Percentiles rank a stretch among this genome's conserved stretches.
Conservation (phyloP, 306 rosid genomes). For the Rubus parviflorus region DNA sequence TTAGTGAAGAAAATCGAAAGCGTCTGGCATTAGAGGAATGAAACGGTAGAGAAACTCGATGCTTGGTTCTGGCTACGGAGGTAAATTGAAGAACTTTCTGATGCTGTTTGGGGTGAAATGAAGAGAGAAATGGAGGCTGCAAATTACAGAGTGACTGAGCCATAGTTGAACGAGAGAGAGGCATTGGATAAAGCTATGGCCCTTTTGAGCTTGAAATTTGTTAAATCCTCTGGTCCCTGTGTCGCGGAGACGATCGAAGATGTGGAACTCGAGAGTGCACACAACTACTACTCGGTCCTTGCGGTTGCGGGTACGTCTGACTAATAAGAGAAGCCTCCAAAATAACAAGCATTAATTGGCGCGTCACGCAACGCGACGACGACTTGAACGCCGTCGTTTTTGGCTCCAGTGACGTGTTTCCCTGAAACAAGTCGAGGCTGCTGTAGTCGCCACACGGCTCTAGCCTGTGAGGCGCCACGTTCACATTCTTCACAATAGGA, state of each 20-base stretch:
- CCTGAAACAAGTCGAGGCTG: not conserved
- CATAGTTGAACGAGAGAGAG: slow-evolving; percentile 37
- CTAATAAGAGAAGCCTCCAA: not conserved
- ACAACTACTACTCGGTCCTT: not conserved
- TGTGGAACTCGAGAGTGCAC: slow-evolving; percentile 21
- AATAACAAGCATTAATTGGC: not conserved
- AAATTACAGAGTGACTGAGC: slow-evolving; percentile 43
- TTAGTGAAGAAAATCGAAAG: slow-evolving; percentile 21
- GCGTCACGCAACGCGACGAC: slow-evolving; percentile 17
- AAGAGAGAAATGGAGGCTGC: slow-evolving; percentile 33
- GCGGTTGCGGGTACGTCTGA: not conserved
- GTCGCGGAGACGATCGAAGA: slow-evolving; percentile 9
- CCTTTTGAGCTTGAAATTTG: not conserved
- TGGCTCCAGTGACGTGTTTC: slow-evolving; percentile 13
- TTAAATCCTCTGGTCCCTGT: not conserved
- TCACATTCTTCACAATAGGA: slow-evolving; percentile 9
- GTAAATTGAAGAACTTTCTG: slow-evolving; percentile 24
- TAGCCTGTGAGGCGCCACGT: slow-evolving; percentile 35
- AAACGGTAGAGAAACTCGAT: slow-evolving; percentile 18
- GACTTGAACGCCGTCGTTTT: slow-evolving; percentile 30
- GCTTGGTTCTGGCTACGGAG: not conserved
- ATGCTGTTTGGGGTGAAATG: slow-evolving; percentile 28
- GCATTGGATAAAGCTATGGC: slow-evolving; percentile 8
- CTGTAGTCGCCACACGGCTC: slow-evolving; percentile 42
- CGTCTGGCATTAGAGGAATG: slow-evolving; percentile 25